Conservation (phyloP, 768 basidiomycete genomes). For the Tricholoma sp. region DNA sequence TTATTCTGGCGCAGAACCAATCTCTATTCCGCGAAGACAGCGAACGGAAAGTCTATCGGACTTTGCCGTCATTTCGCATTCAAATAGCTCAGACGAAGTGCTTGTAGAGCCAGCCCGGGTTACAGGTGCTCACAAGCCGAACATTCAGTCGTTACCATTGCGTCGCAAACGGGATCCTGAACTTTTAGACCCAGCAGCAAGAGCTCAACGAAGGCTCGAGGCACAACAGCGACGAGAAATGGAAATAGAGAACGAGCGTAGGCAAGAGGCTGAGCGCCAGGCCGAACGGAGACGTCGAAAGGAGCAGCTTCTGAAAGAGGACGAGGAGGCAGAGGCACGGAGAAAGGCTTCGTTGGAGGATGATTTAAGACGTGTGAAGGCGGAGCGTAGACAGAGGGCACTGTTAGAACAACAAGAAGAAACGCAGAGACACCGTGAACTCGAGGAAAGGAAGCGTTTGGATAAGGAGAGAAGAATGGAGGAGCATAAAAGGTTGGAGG, state of each 20-base stretch:
- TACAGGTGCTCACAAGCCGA: slow-evolving; percentile 2
- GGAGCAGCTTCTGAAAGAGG: slow-evolving; percentile 35
- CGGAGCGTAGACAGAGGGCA: slow-evolving; percentile 33
- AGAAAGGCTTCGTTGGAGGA: slow-evolving; percentile 33
- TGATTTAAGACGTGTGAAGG: slow-evolving; percentile 33
- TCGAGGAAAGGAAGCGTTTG: slow-evolving; percentile 41
- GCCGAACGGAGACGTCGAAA: slow-evolving; percentile 35
- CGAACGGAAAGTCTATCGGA: slow-evolving; percentile 36
- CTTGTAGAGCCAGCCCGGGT: slow-evolving; percentile 9
- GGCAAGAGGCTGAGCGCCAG: slow-evolving; percentile 41
- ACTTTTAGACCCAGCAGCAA: slow-evolving; percentile 27
- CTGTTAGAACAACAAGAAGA: slow-evolving; percentile 41
- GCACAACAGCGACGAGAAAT: slow-evolving; percentile 21
- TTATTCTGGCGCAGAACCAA: slow-evolving; percentile 1
- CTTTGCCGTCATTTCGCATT: slow-evolving; percentile 34
- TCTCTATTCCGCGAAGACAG: slow-evolving; percentile 13
- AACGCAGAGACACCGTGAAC: slow-evolving; percentile 34
- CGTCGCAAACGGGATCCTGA: slow-evolving; percentile 33
- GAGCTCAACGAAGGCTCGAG: slow-evolving; percentile 26
- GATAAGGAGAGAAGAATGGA: slow-evolving; percentile 46
- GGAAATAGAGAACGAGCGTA: slow-evolving; percentile 38
- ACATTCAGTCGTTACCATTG: slow-evolving; percentile 23
- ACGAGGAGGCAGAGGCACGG: slow-evolving; percentile 39
- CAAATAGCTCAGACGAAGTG: slow-evolving; percentile 26
- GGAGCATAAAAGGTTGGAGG: slow-evolving; percentile 45